Evolutionary conservation across 768 basidiomycete genomes (phyloP).

Genomic region (Tremella yokohamensis): DNA sequence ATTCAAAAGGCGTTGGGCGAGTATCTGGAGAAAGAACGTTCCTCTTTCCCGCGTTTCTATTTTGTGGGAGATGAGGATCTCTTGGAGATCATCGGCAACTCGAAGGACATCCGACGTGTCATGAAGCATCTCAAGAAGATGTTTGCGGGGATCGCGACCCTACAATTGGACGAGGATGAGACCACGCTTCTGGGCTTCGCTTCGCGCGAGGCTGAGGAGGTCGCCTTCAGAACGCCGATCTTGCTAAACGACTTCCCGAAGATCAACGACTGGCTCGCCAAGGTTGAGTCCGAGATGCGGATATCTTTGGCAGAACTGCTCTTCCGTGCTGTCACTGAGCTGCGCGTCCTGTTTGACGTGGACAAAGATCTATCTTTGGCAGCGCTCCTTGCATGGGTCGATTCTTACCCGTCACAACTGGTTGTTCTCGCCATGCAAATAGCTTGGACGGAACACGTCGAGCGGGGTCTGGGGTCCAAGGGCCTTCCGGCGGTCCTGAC

Average conservation of each 20-base stretch:
- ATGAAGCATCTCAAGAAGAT: constrained; percentile 99
- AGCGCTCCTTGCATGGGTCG: constrained; percentile 82
- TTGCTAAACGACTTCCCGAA: constrained; percentile 87
- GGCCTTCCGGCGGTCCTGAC: constrained; percentile 65
- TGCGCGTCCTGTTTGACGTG: constrained; percentile 74
- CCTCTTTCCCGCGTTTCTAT: constrained; percentile 98
- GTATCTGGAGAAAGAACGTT: constrained; percentile 94
- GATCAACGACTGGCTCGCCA: constrained; percentile 97
- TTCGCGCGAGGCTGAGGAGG: constrained; percentile 92
- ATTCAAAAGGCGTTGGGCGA: constrained; percentile 99
- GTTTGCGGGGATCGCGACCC: constrained; percentile 95
- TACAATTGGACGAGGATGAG: constrained; percentile 68
- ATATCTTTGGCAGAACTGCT: constrained; percentile 78
- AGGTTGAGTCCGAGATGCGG: constrained; percentile 89
- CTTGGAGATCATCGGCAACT: constrained; percentile 98
- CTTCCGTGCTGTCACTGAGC: constrained; percentile 71
- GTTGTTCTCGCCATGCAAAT: constrained; percentile 94
- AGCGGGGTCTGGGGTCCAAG: constrained; percentile 54
- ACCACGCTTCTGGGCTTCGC: constrained; percentile 89
- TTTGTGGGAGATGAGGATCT: constrained; percentile 99
- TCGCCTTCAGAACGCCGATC: constrained; percentile 76
- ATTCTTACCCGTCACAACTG: constrained; percentile 89
- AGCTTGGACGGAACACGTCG: constrained; percentile 85
- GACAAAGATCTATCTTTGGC: constrained; percentile 59
- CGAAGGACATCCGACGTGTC: constrained; percentile 94